phyloP scores from a whole-genome alignment of 768 basidiomycete species.

The Cystoderma amianthinum region DNA sequence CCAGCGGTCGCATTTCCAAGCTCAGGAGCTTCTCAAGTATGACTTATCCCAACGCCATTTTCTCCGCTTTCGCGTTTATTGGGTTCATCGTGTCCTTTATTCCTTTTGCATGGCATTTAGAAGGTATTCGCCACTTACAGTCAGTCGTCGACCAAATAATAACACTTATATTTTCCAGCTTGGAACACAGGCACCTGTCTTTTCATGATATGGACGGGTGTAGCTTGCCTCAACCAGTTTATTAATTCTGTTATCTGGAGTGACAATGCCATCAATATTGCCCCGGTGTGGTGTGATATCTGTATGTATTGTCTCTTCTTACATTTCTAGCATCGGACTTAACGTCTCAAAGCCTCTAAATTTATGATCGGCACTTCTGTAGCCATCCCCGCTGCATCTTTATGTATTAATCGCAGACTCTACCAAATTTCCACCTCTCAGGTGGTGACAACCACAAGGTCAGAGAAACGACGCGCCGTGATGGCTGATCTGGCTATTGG shows the following conservation, averaged over 20 bases:
- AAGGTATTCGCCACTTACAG: no score
- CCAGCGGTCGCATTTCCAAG: no score
- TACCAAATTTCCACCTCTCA: no score
- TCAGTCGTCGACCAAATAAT: no score
- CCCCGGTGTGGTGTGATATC: conserved; percentile 64
- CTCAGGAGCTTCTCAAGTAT: no score
- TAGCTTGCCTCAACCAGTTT: conserved; percentile 50
- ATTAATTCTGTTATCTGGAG: conserved; percentile 71
- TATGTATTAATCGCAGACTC: conserved; percentile 57
- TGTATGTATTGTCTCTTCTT: conserved; percentile 21
- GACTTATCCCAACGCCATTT: no score
- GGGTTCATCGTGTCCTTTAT: conserved; percentile 37
- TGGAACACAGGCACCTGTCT: conserved; percentile 64
- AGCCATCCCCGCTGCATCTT: conserved; percentile 45
- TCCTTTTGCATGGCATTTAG: conserved; percentile 48
- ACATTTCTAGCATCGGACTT: not conserved
- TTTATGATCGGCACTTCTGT: conserved; percentile 37
- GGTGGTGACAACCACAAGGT: conserved; percentile 36
- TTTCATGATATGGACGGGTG: conserved; percentile 63
- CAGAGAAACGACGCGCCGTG: conserved; percentile 43
- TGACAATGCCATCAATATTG: conserved; percentile 44
- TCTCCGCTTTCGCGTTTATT: conserved; percentile 31
- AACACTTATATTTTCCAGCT: conserved; percentile 22
- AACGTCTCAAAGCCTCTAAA: conserved; percentile 26
- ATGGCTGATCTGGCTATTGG: conserved; percentile 47